Evolutionary conservation across 2,329 filamentous ascomycete genomes (phyloP).

Genomic region (Fusarium secorum): DNA sequence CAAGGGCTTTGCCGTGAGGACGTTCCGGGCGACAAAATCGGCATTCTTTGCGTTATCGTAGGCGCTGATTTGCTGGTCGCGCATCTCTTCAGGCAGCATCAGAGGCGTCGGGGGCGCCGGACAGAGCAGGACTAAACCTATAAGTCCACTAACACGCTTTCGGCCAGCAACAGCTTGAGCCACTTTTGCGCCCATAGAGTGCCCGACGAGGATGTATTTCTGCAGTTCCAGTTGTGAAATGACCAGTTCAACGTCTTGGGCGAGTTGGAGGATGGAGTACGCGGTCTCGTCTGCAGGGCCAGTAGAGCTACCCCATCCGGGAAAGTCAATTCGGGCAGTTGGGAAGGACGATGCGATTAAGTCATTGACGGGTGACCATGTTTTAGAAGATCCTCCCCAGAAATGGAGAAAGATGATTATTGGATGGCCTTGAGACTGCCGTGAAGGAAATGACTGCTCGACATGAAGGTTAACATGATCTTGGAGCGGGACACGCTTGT

Average conservation of each 20-base stretch:
- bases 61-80: background rate
- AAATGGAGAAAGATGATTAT: background rate
- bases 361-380: background rate
- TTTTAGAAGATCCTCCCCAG: background rate
- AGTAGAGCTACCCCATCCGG: background rate
- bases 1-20: accelerated
- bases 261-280: background rate
- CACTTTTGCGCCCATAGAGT: background rate
- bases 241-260: background rate
- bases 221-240: accelerated
- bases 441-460: accelerated
- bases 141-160: accelerated
- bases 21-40: background rate
- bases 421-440: accelerated
- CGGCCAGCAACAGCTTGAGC: background rate
- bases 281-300: accelerated
- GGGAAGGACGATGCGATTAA: accelerated
- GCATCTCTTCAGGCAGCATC: accelerated
- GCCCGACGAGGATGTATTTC: background rate
- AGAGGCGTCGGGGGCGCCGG: background rate
- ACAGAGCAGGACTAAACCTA: background rate
- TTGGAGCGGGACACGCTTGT: background rate
- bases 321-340: background rate
- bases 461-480: accelerated
- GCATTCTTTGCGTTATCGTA: background rate